phyloP scores from a whole-genome alignment of 2,329 filamentous ascomycete genomes.

The Alternaria triticimaculans region DNA sequence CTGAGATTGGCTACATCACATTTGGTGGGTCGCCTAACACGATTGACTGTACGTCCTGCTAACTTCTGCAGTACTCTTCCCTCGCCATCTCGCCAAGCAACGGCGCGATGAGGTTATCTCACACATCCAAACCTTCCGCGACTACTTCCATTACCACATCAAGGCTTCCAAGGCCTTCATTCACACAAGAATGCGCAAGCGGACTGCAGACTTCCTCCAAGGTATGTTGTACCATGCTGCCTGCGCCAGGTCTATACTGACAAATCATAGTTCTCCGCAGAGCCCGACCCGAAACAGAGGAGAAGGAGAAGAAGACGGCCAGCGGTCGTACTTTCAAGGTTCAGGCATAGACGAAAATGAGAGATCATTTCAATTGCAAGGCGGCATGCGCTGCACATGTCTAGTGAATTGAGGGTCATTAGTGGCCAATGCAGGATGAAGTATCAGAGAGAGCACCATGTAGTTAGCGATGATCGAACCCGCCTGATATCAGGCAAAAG shows the following conservation, averaged over 20 bases:
- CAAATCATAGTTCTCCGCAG: conserved; percentile 79
- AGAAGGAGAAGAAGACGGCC: conserved; percentile 97
- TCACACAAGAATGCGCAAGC: conserved; percentile 95
- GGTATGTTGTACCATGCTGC: conserved; percentile 60
- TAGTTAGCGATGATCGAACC: neutral
- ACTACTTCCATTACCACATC: conserved; percentile 99
- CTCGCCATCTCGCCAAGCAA: conserved; percentile 88
- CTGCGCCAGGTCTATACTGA: conserved; percentile 42
- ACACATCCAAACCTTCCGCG: conserved; percentile 99
- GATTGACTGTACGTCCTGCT: conserved; percentile 18
- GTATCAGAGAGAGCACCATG: neutral
- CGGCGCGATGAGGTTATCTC: conserved; percentile 95
- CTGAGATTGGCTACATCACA: conserved; percentile 95
- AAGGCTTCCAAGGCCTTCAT: conserved; percentile 99
- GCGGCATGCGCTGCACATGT: neutral
- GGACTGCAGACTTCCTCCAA: conserved; percentile 98
- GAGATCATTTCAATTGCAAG: neutral
- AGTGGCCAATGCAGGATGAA: neutral
- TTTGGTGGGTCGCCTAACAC: conserved; percentile 71
- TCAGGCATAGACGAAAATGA: conserved; percentile 49
- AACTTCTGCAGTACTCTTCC: conserved; percentile 77
- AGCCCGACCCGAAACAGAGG: conserved; percentile 92
- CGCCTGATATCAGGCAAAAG: neutral
- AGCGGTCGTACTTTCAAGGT: conserved; percentile 90
- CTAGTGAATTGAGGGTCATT: neutral